Base-by-base conservation (phyloP, 495 filamentous ascomycete species). In the Rusavskia elegans region DNA sequence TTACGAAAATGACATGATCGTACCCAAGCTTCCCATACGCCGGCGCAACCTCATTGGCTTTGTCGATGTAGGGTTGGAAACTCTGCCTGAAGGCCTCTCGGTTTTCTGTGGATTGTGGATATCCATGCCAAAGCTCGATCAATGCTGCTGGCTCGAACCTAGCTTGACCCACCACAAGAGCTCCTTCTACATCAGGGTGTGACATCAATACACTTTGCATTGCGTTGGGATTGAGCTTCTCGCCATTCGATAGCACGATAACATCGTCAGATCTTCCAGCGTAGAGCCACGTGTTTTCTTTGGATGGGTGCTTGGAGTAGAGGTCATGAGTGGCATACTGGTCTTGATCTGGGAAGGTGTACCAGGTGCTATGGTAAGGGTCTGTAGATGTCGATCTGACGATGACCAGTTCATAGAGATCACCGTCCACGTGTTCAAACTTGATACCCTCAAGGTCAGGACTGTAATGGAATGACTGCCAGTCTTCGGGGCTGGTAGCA, bases 171-270 rank as follows among this genome's bases (percentile, higher is more conserved):
- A 37, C 60, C 48, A 67, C 69, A 0, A 82, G 21, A 0, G 68
- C 76, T 3, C 66, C 68, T 16, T 64, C 64, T 25, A 82, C 61
- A 11, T 62, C 53, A 0, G 74, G 66, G 45, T 77, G 69, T 10
- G 54, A 61, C 23, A 54, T 48, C 19, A 83, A 39, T 3, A 54
- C 63, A 1, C 59, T 54, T 36, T 85, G 80, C 21, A 80, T 71
- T 0, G 66, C 63, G 6, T 75, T 60, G 0, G 80, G 79, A 57
- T 81, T 81, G 3, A 78, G 57, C 62, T 82, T 84, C 59, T 83
- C 77, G 27, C 78, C 80, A 60, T 76, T 83, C 16, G 68, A 72
- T 52, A 83, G 74, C 2, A 82, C 79, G 48, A 84, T 77, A 46
- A 82, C 65, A 59, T 81, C 79, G 55, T 84, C 81, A 1, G 62